phyloP scores from a whole-genome alignment of 1,139 yeast genomes.

The Pichia sp. region DNA sequence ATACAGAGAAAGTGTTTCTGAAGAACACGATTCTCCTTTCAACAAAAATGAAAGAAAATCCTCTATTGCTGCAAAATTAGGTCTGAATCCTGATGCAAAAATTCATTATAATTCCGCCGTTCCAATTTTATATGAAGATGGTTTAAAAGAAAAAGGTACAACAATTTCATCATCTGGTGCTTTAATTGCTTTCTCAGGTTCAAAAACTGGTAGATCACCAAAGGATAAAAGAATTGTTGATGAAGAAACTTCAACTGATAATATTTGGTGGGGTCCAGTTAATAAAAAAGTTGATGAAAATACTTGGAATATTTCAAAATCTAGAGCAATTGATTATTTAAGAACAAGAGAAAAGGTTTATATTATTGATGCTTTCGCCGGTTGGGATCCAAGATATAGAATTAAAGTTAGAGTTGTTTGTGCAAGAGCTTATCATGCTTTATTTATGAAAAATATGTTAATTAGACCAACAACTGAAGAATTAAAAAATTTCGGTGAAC shows the following conservation, averaged over 20 bases:
- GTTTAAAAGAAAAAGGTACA: constrained; percentile 82
- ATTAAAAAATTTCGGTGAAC: constrained; percentile 86
- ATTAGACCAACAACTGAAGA: constrained; percentile 93
- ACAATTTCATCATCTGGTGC: constrained; percentile 94
- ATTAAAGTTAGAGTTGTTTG: constrained; percentile 94
- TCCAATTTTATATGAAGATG: constrained; percentile 92
- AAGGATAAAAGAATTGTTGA: constrained; percentile 97
- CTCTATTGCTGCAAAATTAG: constrained; percentile 29
- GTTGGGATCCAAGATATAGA: constrained; percentile 99
- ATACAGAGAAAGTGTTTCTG: constrained; percentile 24
- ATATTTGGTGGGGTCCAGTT: constrained; percentile 99
- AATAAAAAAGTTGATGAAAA: constrained; percentile 91
- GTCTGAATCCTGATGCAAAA: constrained; percentile 42
- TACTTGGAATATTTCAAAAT: constrained; percentile 94
- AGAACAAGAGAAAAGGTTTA: constrained; percentile 93
- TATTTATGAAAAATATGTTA: constrained; percentile 97
- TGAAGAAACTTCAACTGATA: constrained; percentile 74
- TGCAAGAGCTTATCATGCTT: constrained; percentile 97
- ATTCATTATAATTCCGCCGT: constrained; percentile 89
- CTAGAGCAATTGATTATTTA: constrained; percentile 94
- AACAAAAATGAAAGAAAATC: constrained; percentile 25
- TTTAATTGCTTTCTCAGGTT: constrained; percentile 90
- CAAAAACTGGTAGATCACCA: constrained; percentile 97
- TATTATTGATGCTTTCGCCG: constrained; percentile 95
- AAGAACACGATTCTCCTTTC: constrained; percentile 20